Base-by-base conservation (phyloP, 164 flowering plant species). In the Aristolochia contorta region DNA sequence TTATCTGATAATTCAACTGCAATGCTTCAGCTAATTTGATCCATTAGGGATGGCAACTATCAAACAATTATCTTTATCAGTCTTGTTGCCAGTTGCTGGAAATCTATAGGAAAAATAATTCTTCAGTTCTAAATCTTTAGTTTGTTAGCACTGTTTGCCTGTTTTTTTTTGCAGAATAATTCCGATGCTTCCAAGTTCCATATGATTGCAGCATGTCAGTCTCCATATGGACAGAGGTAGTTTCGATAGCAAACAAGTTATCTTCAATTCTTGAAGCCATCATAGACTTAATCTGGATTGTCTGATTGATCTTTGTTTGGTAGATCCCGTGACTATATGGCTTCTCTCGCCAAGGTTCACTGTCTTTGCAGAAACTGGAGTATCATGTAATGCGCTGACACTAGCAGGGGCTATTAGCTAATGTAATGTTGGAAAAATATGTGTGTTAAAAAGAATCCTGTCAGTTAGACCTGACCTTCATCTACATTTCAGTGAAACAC, bases 261-360 rank as follows among this genome's bases (percentile, higher is more conserved):
- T 14, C 22, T 54, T 13, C 27, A 7, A 4, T 54, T 54, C 27
- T 37, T 7, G 43, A 37, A 37, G 0, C 12, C 43, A 37, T 37
- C 1, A 37, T 37, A 37, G 43, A 37, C 12, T 37, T 8, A 37
- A 37, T 37, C 43, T 12, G 16, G 32, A n/a, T 32, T 21, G 24
- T 5, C 57, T 21, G 12, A 14, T 12, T 15, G 10, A 54, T 56
- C 68, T 55, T 52, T 16, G 8, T 50, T 75, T n/a, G n/a, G 58
- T 82, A 88, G 97, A 78, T 78, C 87, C 46, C 84, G 82, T 68
- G 91, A 91, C 77, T 91, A 91, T 67, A 88, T 91, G 97, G 89
- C 86, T 64, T 65, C 94, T 47, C 87, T 88, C 62, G 91, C 89
- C 37, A 88, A 82, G 69, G 97, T 91, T 73, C 97, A 86, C 61